A percentile compares a stretch with the other conserved stretches of the same genome.
These are phyloP conservation scores for Entoloma clypeatum DNA, from an alignment of 1,284 basidiomycete species.

Conservation along the genomic window DNA sequence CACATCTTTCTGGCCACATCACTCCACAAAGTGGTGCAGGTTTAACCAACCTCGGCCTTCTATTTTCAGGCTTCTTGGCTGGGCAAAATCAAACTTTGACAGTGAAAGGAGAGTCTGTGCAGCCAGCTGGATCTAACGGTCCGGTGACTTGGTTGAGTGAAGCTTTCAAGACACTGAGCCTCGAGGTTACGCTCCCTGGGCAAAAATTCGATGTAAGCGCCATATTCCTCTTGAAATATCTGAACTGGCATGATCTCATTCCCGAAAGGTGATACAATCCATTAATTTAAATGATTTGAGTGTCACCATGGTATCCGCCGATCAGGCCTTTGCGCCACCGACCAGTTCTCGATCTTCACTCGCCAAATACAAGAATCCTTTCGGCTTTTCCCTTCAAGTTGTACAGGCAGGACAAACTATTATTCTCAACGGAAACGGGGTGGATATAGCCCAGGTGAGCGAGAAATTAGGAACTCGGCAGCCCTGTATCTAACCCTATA, in stretches of 20 bases:
- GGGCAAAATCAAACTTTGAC: constrained; percentile 63
- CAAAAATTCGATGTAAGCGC: constrained; percentile 47
- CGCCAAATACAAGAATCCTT: constrained; percentile 73
- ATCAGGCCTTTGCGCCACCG: constrained; percentile 56
- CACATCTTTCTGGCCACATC: constrained; percentile 61
- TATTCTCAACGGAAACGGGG: constrained; percentile 44
- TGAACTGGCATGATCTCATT: constrained; percentile 4
- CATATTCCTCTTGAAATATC: not conserved
- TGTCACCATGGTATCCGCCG: constrained; percentile 48
- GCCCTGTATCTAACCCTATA: constrained; percentile 5
- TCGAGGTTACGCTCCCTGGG: constrained; percentile 64
- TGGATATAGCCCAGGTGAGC: constrained; percentile 53
- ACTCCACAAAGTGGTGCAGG: constrained; percentile 54
- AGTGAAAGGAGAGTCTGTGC: constrained; percentile 60
- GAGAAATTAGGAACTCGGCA: not conserved
- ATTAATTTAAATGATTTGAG: constrained; percentile 62
- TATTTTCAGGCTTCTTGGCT: constrained; percentile 68
- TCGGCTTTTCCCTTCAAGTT: constrained; percentile 72
- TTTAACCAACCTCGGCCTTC: constrained; percentile 53
- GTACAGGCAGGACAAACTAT: constrained; percentile 55
- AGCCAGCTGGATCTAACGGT: constrained; percentile 47
- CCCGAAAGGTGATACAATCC: constrained; percentile 59
- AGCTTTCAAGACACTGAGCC: constrained; percentile 66
- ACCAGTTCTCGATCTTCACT: constrained; percentile 58
- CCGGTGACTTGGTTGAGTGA: constrained; percentile 65